Evolutionary conservation across 192 early-diverging fungal genomes (phyloP).

Genomic region (Lobosporangium transversale): DNA sequence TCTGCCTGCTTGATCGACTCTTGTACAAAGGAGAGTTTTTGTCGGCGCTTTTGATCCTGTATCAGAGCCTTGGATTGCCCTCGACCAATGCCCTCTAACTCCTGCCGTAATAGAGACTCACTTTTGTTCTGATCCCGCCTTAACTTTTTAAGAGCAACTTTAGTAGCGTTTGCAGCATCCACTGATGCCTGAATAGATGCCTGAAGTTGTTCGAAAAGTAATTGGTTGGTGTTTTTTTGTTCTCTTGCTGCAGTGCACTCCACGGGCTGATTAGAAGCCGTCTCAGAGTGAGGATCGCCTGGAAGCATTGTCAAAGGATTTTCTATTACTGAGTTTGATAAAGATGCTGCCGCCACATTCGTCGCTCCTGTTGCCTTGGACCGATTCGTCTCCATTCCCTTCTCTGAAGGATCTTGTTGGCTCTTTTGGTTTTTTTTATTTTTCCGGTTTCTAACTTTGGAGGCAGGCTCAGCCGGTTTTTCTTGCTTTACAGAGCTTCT

Average conservation of each 20-base stretch:
- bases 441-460: slow-evolving; percentile 27
- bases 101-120: slow-evolving; percentile 32
- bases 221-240: slow-evolving; percentile 23
- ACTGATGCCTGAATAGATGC: slow-evolving; percentile 18
- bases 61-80: slow-evolving; percentile 35
- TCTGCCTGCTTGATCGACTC: slow-evolving; percentile 52
- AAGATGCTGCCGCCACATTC: neutral
- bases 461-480: neutral
- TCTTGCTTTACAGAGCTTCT: slow-evolving; percentile 2
- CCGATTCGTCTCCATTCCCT: neutral
- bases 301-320: neutral
- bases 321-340: neutral
- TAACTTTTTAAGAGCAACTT: slow-evolving; percentile 28
- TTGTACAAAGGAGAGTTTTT: slow-evolving; percentile 46
- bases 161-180: slow-evolving; percentile 15
- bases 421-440: slow-evolving; percentile 37
- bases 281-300: neutral
- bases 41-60: slow-evolving; percentile 51
- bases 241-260: too few relatives aligned
- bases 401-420: slow-evolving; percentile 24
- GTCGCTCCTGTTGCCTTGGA: neutral
- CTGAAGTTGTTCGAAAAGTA: slow-evolving; percentile 25
- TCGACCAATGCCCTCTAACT: slow-evolving; percentile 45
- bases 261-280: neutral
- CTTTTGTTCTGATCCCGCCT: slow-evolving; percentile 40